Base-by-base conservation (phyloP, 1,139 yeast species). In the Suhomyces anneliseae region DNA sequence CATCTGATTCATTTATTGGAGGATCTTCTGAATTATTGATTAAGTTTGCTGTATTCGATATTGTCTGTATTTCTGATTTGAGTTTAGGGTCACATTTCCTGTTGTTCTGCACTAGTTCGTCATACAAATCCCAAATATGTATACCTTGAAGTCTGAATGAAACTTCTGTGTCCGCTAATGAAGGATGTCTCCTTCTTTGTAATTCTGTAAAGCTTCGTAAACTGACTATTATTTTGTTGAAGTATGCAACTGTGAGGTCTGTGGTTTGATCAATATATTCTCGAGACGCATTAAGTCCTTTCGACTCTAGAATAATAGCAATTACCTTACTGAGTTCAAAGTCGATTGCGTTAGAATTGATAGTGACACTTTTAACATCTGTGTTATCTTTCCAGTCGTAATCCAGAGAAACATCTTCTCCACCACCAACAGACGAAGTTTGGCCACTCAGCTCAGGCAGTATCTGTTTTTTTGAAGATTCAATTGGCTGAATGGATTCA, bases 101-200 rank as follows among this genome's bases (percentile, higher is more conserved):
- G 32, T 60, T 50, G 56, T 64, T 40, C 54, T 58, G 34, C 52
- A 53, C 46, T 64, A 62, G 57, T 36, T 83, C 83, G 4, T 64
- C 61, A 49, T 73, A 74, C 15, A 89, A 58, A 8, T 71, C 81
- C 4, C 61, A 50, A n/a, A 76, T 65, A 7, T 69, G 59, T 36
- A 89, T 61, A 19, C 74, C 68, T 36, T 61, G 78, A 63, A 78
- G 70, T 39, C 71, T 62, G 24, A 85, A 57, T 47, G 84, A 62
- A 40, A 83, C 59, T 32, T 72, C 68, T 4, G 86, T 51, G 61
- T 89, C 96, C 19, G 72, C 72, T 29, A 80, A 65, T 0, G 88
- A 71, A 0, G 93, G 88, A 29, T 64, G 63, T 27, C 73, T 67
- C 45, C 95, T 74, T 55, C 97, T 71, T 64, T 90, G 96, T n/a